Conservation (phyloP, 352 stramenopile genomes). For the Globisporangium perplexum region DNA sequence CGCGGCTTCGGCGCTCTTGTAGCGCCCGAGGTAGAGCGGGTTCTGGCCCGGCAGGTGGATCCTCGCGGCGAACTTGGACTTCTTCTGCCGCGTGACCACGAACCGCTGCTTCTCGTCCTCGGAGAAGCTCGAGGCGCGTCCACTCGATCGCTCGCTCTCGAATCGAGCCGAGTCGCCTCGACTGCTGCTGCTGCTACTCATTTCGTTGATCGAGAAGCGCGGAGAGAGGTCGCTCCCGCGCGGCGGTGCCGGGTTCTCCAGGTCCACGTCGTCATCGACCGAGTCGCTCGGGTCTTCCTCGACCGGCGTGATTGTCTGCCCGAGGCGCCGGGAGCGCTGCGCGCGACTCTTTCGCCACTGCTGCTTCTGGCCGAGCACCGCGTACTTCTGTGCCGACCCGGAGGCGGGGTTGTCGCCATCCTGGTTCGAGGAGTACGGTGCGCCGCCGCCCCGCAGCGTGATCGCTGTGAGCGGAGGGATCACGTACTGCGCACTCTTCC, state of each 20-base stretch:
- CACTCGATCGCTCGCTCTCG: conserved; percentile 11
- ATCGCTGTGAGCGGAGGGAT: neutral
- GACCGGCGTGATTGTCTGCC: conserved; percentile 38
- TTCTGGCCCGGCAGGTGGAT: conserved; percentile 53
- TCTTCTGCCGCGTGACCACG: conserved; percentile 49
- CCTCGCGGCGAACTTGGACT: conserved; percentile 52
- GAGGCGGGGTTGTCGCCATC: neutral
- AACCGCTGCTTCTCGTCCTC: conserved; percentile 27
- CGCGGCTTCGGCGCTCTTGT: conserved; percentile 56
- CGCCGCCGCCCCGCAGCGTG: neutral
- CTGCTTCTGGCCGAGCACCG: conserved; percentile 57
- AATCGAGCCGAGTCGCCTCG: conserved; percentile 16
- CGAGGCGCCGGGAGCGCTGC: conserved; percentile 21
- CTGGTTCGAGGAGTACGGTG: conserved; percentile 6
- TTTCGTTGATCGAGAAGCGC: conserved; percentile 9
- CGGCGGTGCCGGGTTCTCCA: conserved; percentile 2
- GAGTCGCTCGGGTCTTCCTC: conserved; percentile 9
- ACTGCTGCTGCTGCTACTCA: conserved; percentile 10
- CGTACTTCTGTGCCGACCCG: conserved; percentile 24
- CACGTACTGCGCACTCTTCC: conserved; percentile 11
- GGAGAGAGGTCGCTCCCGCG: neutral
- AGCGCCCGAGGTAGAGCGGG: conserved; percentile 60
- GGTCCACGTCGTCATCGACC: conserved; percentile 12
- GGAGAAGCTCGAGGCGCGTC: conserved; percentile 6
- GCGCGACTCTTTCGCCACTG: conserved; percentile 47